Percentiles rank a stretch among this genome's conserved stretches.
Conservation (phyloP, 768 basidiomycete species). For the Chalciporus piperatus region DNA sequence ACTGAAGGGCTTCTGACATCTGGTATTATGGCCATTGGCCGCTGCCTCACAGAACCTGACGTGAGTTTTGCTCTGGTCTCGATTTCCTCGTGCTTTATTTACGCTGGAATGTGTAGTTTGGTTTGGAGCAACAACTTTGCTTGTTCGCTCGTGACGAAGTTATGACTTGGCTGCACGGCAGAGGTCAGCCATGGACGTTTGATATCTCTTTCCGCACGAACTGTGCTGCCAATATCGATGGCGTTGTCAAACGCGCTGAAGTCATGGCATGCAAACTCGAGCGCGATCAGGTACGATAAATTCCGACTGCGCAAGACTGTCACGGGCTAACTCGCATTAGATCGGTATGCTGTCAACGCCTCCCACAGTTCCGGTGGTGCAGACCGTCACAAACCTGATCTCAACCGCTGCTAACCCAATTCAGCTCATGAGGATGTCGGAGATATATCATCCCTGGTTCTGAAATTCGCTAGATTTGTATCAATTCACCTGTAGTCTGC, state of each 20-base stretch:
- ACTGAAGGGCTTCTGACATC: conserved; percentile 88
- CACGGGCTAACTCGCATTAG: conserved; percentile 12
- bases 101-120: conserved; percentile 54
- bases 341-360: conserved; percentile 21
- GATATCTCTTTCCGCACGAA: conserved; percentile 61
- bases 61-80: conserved; percentile 38
- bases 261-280: conserved; percentile 84
- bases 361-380: conserved; percentile 53
- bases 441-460: conserved; percentile 86
- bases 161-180: conserved; percentile 64
- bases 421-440: conserved; percentile 81
- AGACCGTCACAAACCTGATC: conserved; percentile 80
- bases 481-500: neutral
- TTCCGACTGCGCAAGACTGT: neutral
- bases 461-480: conserved; percentile 26
- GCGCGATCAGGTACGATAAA: conserved; percentile 62
- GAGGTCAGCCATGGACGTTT: conserved; percentile 52
- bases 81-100: neutral
- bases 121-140: conserved; percentile 88
- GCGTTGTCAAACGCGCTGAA: conserved; percentile 77
- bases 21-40: conserved; percentile 86
- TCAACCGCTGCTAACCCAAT: conserved; percentile 84
- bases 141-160: conserved; percentile 95
- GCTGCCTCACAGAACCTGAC: conserved; percentile 89
- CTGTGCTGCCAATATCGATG: conserved; percentile 59